phyloP scores from a whole-genome alignment of 371 early-diverging fungal genomes.

The Vairimorpha apis region DNA sequence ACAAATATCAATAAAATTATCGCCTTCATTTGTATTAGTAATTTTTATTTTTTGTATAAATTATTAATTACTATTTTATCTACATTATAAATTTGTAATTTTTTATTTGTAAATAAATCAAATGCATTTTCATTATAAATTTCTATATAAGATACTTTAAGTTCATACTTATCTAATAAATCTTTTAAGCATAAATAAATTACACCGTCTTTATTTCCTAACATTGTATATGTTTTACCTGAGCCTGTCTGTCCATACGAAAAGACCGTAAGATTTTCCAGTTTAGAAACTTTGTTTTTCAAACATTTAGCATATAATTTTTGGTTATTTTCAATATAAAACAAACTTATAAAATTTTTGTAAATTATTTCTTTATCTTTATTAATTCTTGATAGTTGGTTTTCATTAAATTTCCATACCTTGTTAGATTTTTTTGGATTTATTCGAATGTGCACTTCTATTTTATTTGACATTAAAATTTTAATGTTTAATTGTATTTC shows the following conservation, averaged over 20 bases:
- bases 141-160: conserved; percentile 84
- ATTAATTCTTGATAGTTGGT: background rate
- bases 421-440: background rate
- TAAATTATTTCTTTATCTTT: background rate
- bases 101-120: conserved; percentile 66
- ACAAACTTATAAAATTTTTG: background rate
- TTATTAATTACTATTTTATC: conserved; percentile 36
- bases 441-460: conserved; percentile 1
- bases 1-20: conserved; percentile 70
- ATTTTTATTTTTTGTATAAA: conserved; percentile 62
- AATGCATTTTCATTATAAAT: conserved; percentile 79
- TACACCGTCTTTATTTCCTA: conserved; percentile 55
- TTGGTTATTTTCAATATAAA: background rate
- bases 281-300: conserved; percentile 5
- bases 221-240: conserved; percentile 64
- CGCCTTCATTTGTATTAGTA: conserved; percentile 71
- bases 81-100: conserved; percentile 46
- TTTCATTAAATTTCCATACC: background rate
- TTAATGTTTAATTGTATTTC: no score
- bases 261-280: conserved; percentile 54
- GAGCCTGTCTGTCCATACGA: conserved; percentile 63
- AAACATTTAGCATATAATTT: conserved; percentile 1
- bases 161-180: conserved; percentile 63
- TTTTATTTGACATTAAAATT: background rate
- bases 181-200: conserved; percentile 36